A percentile compares a stretch with the other conserved stretches of the same genome.
phyloP scores from a whole-genome alignment of 805 yeast species.

The Metschnikowia similis region DNA sequence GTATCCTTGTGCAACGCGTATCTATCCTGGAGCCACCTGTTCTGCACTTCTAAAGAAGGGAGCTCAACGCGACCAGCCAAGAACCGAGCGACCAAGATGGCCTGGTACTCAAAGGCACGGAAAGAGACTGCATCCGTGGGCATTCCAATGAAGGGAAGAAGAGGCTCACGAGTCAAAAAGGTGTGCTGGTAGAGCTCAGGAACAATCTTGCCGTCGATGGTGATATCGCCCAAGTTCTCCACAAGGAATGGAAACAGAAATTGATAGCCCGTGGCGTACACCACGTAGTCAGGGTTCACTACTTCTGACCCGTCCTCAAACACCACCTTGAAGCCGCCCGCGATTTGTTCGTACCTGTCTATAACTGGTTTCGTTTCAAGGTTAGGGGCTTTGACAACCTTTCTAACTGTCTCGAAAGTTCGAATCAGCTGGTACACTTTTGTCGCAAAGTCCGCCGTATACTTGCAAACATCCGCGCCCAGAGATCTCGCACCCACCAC shows the following conservation, averaged over 20 bases:
- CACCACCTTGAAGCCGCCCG: conserved; percentile 31
- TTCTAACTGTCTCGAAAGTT: conserved; percentile 4
- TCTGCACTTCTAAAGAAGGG: conserved; percentile 49
- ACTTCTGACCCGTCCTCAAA: conserved; percentile 48
- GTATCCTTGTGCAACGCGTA: conserved; percentile 38
- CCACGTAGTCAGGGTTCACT: conserved; percentile 48
- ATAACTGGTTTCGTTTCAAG: conserved; percentile 25
- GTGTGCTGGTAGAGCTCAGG: conserved; percentile 57
- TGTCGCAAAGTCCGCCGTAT: conserved; percentile 20
- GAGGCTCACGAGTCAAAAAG: conserved; percentile 55
- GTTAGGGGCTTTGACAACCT: conserved; percentile 13
- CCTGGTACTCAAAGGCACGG: conserved; percentile 59
- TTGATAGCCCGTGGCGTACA: conserved; percentile 75
- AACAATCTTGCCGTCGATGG: conserved; percentile 33
- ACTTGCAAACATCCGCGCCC: conserved; percentile 28
- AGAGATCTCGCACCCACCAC: conserved; percentile 27
- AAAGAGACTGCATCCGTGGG: conserved; percentile 63
- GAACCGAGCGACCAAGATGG: conserved; percentile 58
- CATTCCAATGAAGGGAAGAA: conserved; percentile 58
- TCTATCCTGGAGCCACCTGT: conserved; percentile 35
- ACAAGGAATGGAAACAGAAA: conserved; percentile 59
- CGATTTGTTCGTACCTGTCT: conserved; percentile 18
- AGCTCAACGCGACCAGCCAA: conserved; percentile 51
- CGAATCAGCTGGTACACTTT: conserved; percentile 30
- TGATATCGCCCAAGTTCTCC: conserved; percentile 39